Evolutionary conservation across 2,329 filamentous ascomycete species (phyloP), one percentile per base, ranked within the genome.

Genomic region (Penicillium digitatum): DNA sequence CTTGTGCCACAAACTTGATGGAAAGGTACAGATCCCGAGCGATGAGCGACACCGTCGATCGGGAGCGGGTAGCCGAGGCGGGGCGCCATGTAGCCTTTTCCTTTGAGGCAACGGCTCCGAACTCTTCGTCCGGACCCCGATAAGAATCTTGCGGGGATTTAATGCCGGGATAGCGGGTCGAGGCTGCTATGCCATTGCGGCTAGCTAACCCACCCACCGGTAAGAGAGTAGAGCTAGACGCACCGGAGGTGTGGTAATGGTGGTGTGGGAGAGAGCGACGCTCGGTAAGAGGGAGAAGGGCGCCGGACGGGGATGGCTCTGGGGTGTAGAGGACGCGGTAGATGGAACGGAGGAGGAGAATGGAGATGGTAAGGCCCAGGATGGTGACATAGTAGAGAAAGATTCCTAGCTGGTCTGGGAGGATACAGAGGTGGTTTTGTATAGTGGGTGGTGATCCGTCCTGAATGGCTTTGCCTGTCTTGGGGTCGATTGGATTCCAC

Each of bases 351-450:
- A 78, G 55, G 26, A 77, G 51, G 8, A 86, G 73, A 6, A 79
- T 52, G 18, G 76, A 16, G 0, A 85, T 52, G 1, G 82, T 85
- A 37, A 84, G 54, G 9, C 69, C 78, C 1, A 87, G 77, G 16
- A 94, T 78, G 27, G 81, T 76, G 32, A 79, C 83, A 69, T 99
- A 99, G 54, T 83, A 82, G 58, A 94, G 84, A 72, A 93, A 95
- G 7, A 91, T 92, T 47, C 82, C 82, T 11, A 96, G 78, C 72
- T 96, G 91, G 71, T 93, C 90, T 0, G 94, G 94, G 9, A 97
- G 80, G 2, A 99, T 82, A 69, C 94, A 99, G 2, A 97, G 82
- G 61, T 95, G 89, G 0, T 89, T 94, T 74, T 97, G 90, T 3
- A 96, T 74, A 0, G 93, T 96, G 1, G 69, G 59, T 2, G 60